Conservation (phyloP, 1,139 yeast species). For the Debaryomycetaceae sp. region DNA sequence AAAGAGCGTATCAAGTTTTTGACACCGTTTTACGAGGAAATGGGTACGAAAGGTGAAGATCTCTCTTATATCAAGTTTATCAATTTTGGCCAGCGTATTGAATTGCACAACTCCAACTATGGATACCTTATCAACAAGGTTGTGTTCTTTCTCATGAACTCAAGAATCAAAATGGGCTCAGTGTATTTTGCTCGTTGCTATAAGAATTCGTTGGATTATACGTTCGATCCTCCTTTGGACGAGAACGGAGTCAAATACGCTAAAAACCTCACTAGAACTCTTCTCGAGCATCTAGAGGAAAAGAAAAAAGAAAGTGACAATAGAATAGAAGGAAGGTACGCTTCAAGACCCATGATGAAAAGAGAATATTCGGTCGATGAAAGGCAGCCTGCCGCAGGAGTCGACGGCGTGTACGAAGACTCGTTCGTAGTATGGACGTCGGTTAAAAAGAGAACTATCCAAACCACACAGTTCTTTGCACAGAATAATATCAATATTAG, state of each 20-base stretch:
- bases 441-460: conserved; percentile 77
- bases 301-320: not conserved
- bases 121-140: conserved; percentile 90
- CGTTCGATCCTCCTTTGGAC: conserved; percentile 65
- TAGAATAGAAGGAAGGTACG: conserved; percentile 18
- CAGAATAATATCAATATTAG: conserved; percentile 57
- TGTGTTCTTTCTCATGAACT: conserved; percentile 84
- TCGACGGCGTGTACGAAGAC: conserved; percentile 45
- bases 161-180: conserved; percentile 79
- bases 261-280: conserved; percentile 34
- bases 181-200: conserved; percentile 86
- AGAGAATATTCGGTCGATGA: conserved; percentile 22
- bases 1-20: conserved; percentile 50
- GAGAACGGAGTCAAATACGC: conserved; percentile 57
- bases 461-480: conserved; percentile 69
- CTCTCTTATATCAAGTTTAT: conserved; percentile 78
- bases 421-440: conserved; percentile 89
- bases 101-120: conserved; percentile 74
- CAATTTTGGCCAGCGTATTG: conserved; percentile 86
- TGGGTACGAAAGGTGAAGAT: conserved; percentile 47
- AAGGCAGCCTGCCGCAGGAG: conserved; percentile 47
- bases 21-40: conserved; percentile 50
- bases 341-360: conserved; percentile 8
- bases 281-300: conserved; percentile 31
- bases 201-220: conserved; percentile 52